Evolutionary conservation across 1,139 yeast species (phyloP).

Genomic region (Blastobotrys ciferrii): DNA sequence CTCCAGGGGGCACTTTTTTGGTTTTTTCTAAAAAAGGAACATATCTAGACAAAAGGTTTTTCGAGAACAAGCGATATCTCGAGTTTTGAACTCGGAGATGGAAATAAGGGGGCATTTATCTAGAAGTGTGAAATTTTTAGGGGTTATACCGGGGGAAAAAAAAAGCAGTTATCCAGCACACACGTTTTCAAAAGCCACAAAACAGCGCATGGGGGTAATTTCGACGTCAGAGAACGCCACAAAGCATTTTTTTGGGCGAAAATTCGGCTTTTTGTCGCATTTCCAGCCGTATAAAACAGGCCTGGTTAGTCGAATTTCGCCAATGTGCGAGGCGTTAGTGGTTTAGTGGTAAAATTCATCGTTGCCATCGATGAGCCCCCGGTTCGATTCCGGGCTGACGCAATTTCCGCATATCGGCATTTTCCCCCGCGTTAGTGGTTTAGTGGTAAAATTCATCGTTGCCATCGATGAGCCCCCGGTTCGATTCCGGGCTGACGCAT

Average conservation of each 20-base stretch:
- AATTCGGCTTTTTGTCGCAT: neutral
- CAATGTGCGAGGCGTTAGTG: constrained; percentile 15
- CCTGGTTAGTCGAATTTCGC: neutral
- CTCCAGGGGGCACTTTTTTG: too few relatives aligned
- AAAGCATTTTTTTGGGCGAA: neutral
- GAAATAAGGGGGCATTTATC: too few relatives aligned
- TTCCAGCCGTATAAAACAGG: neutral
- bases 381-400: constrained; percentile 25
- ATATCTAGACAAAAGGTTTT: too few relatives aligned
- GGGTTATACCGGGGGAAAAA: neutral
- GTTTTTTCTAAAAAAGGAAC: too few relatives aligned
- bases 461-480: constrained; percentile 25
- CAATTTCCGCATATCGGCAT: constrained; percentile 11
- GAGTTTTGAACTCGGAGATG: too few relatives aligned
- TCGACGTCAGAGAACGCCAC: neutral
- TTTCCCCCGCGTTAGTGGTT: constrained; percentile 21
- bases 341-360: constrained; percentile 23
- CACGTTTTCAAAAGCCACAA: neutral
- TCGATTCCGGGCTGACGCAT: constrained; percentile 24
- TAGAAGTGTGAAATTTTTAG: too few relatives aligned
- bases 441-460: constrained; percentile 23
- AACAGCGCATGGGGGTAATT: too few relatives aligned
- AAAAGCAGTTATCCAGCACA: neutral
- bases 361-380: constrained; percentile 25
- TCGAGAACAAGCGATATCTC: too few relatives aligned